Evolutionary conservation across 805 yeast genomes (phyloP).

Genomic region (Wickerhamiella nectarea): DNA sequence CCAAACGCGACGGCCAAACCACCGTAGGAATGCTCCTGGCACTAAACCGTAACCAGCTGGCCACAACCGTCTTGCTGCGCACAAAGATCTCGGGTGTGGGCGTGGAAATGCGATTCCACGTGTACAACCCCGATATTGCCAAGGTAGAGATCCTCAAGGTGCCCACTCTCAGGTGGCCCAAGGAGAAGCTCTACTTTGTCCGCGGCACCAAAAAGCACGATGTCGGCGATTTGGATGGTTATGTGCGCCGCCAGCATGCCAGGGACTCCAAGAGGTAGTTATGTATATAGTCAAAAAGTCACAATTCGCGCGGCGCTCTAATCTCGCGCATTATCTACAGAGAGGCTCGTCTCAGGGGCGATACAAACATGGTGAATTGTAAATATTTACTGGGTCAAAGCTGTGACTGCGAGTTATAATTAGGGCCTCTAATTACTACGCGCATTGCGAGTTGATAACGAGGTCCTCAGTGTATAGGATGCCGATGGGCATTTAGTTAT

Average conservation of each 20-base stretch:
- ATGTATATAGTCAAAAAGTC: too few relatives aligned
- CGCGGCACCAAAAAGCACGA: conserved; percentile 39
- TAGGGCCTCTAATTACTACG: too few relatives aligned
- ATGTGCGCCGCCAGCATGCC: conserved; percentile 24
- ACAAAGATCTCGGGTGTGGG: conserved; percentile 73
- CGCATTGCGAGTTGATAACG: too few relatives aligned
- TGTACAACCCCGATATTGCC: conserved; percentile 66
- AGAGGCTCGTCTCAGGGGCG: too few relatives aligned
- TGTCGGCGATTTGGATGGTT: conserved; percentile 27
- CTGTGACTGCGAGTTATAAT: too few relatives aligned
- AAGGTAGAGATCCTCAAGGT: conserved; percentile 66
- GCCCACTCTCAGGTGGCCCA: conserved; percentile 54
- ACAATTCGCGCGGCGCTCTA: too few relatives aligned
- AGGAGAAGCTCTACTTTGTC: conserved; percentile 83
- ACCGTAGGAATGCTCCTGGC: conserved; percentile 72
- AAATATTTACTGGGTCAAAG: too few relatives aligned
- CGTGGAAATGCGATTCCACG: conserved; percentile 67
- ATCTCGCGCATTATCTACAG: too few relatives aligned
- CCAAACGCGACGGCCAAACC: conserved; percentile 43
- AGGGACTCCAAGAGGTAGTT: conserved; percentile 2
- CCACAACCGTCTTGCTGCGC: conserved; percentile 67
- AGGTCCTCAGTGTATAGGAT: too few relatives aligned
- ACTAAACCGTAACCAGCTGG: conserved; percentile 56
- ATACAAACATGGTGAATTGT: too few relatives aligned
- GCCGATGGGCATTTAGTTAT: too few relatives aligned